Percentiles rank a stretch among this genome's conserved stretches.
phyloP scores from a whole-genome alignment of 345 rosid species.

The Schrenkiella parvula region DNA sequence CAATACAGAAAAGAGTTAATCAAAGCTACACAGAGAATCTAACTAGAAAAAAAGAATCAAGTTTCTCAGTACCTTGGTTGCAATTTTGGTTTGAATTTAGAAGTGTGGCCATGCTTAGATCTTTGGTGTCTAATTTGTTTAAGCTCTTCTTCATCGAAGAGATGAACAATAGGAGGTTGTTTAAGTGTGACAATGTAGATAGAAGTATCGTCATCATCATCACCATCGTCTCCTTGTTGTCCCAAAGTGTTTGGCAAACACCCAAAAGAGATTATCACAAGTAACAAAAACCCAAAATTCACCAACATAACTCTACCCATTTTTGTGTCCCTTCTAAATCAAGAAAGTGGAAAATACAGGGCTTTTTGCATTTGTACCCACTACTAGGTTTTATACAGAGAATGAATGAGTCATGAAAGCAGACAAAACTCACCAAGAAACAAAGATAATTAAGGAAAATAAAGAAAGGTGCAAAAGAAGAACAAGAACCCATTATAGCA shows the following conservation, averaged over 20 bases:
- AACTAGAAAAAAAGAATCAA: neutral
- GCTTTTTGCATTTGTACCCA: neutral
- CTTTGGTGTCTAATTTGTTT: constrained; percentile 25
- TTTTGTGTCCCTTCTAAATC: constrained; percentile 15
- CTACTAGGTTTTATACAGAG: constrained; percentile 6
- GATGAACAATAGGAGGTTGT: constrained; percentile 55
- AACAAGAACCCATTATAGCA: constrained; percentile 26
- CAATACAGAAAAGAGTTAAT: neutral
- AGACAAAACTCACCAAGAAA: constrained; percentile 20
- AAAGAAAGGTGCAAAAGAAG: constrained; percentile 28
- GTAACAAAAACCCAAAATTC: constrained; percentile 29
- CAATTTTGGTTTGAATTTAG: constrained; percentile 26
- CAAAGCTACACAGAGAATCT: neutral
- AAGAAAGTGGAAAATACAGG: neutral
- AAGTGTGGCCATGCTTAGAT: constrained; percentile 26
- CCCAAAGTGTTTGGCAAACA: constrained; percentile 30
- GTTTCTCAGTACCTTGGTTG: constrained; percentile 46
- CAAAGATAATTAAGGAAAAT: constrained; percentile 13
- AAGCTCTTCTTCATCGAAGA: constrained; percentile 36
- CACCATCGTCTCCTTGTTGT: constrained; percentile 31
- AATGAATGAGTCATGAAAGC: constrained; percentile 16
- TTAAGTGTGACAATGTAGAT: constrained; percentile 80
- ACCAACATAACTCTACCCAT: constrained; percentile 41
- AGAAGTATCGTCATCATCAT: constrained; percentile 46
- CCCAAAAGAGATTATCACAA: constrained; percentile 37